These are phyloP conservation scores for Tolypocladium tundrense DNA, from an alignment of 2,329 filamentous ascomycete species.

Conservation along the genomic window DNA sequence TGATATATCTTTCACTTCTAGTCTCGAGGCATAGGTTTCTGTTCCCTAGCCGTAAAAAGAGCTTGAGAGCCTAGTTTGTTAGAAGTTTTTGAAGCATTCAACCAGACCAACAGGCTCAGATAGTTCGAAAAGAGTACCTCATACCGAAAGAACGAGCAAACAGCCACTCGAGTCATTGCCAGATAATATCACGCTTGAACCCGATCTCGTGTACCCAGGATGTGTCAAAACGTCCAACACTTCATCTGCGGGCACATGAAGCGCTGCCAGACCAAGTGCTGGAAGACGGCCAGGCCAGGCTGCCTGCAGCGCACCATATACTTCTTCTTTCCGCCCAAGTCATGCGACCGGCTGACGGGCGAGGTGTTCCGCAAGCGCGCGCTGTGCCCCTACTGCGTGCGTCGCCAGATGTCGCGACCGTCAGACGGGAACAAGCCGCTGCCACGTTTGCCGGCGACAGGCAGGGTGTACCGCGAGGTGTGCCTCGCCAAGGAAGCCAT, in stretches of 20 bases:
- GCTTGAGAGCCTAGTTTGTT: background rate
- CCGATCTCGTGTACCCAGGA: background rate
- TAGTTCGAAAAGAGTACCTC: background rate
- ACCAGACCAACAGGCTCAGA: too few relatives aligned
- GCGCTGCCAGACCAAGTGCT: background rate
- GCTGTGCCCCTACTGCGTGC: background rate
- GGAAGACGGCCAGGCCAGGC: background rate
- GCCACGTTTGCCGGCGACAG: background rate
- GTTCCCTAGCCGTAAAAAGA: background rate
- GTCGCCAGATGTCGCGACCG: background rate
- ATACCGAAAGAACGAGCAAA: background rate
- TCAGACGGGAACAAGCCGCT: background rate
- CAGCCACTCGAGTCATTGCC: background rate
- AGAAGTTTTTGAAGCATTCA: too few relatives aligned
- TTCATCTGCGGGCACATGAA: constrained; percentile 12
- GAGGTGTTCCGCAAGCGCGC: background rate
- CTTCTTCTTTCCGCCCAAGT: constrained; percentile 1
- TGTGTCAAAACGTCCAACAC: constrained; percentile 11
- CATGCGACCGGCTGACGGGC: background rate
- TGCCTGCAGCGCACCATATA: background rate
- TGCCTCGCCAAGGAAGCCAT: background rate
- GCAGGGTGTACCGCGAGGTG: background rate
- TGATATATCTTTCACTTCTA: background rate
- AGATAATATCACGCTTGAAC: background rate
- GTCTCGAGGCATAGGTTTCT: background rate